These are phyloP conservation scores for Piper betle DNA, from an alignment of 164 flowering plant species.

Conservation along the genomic window DNA sequence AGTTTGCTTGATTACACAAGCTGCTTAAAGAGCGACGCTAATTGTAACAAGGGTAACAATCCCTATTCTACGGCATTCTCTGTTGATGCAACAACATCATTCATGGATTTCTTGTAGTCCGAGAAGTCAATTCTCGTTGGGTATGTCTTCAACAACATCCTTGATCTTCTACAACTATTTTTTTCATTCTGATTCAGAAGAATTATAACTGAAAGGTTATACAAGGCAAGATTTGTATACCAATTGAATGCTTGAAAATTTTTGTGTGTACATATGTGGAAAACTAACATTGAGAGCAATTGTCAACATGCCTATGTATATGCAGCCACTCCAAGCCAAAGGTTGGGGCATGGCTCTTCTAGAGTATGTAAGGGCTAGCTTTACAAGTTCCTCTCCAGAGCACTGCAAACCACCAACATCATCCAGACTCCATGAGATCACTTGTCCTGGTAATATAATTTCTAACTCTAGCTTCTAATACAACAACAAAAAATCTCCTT, in stretches of 20 bases:
- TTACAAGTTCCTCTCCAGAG: constrained; percentile 30
- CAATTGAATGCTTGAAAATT: too few species aligned
- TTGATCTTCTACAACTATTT: too few species aligned
- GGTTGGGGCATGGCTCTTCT: constrained; percentile 80
- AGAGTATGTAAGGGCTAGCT: constrained; percentile 52
- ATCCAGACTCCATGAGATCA: constrained; percentile 55
- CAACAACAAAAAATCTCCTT: background rate
- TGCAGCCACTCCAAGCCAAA: constrained; percentile 38
- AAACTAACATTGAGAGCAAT: too few species aligned
- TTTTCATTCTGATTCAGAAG: too few species aligned
- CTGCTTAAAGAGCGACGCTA: constrained; percentile 2
- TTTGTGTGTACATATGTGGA: background rate
- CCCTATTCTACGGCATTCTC: constrained; percentile 79
- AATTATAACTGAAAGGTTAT: constrained; percentile 40
- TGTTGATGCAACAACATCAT: constrained; percentile 62
- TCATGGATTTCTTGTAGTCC: constrained; percentile 53
- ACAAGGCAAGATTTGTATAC: constrained; percentile 29
- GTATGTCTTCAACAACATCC: constrained; percentile 16
- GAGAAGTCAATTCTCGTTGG: constrained; percentile 69
- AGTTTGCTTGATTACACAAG: constrained; percentile 7
- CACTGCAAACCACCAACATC: constrained; percentile 39
- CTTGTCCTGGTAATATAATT: constrained; percentile 63
- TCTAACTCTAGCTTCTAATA: background rate
- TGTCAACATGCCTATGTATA: background rate
- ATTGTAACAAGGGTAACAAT: constrained; percentile 33